Conservation (phyloP, 2,329 filamentous ascomycete species). For the Geosmithia flava region DNA sequence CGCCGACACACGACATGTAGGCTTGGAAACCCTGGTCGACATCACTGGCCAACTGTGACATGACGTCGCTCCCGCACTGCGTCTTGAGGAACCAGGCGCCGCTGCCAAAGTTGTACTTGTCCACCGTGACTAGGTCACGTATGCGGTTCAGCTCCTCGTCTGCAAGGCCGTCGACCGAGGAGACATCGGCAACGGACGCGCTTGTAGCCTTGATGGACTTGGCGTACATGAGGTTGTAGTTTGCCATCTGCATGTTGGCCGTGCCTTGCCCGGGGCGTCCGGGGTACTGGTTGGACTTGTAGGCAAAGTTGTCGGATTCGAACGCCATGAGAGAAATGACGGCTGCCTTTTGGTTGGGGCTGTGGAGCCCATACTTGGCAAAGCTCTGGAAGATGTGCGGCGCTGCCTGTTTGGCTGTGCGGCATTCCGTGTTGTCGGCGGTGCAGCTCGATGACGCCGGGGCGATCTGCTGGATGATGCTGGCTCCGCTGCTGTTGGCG, state of each 20-base stretch:
- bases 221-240: slow-evolving; percentile 35
- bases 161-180: slow-evolving; percentile 11
- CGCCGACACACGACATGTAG: slow-evolving; percentile 37
- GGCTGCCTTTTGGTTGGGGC: slow-evolving; percentile 51
- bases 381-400: slow-evolving; percentile 44
- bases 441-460: slow-evolving; percentile 43
- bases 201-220: slow-evolving; percentile 24
- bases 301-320: slow-evolving; percentile 59
- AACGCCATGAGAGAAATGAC: slow-evolving; percentile 58
- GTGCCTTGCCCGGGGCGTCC: slow-evolving; percentile 60
- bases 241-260: slow-evolving; percentile 37
- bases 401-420: slow-evolving; percentile 49
- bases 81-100: slow-evolving; percentile 37
- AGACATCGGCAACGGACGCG: slow-evolving; percentile 15
- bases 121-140: slow-evolving; percentile 29
- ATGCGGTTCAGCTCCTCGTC: slow-evolving; percentile 23
- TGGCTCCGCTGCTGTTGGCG: background rate
- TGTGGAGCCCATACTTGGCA: slow-evolving; percentile 39
- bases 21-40: slow-evolving; percentile 26
- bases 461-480: slow-evolving; percentile 39
- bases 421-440: slow-evolving; percentile 42
- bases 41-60: slow-evolving; percentile 18
- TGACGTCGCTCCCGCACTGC: slow-evolving; percentile 24
- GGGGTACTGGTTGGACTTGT: slow-evolving; percentile 50
- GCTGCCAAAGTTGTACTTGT: slow-evolving; percentile 41